Evolutionary conservation across 1,139 yeast species (phyloP).

Genomic region (Spencermartinsiella ligniputridi): DNA sequence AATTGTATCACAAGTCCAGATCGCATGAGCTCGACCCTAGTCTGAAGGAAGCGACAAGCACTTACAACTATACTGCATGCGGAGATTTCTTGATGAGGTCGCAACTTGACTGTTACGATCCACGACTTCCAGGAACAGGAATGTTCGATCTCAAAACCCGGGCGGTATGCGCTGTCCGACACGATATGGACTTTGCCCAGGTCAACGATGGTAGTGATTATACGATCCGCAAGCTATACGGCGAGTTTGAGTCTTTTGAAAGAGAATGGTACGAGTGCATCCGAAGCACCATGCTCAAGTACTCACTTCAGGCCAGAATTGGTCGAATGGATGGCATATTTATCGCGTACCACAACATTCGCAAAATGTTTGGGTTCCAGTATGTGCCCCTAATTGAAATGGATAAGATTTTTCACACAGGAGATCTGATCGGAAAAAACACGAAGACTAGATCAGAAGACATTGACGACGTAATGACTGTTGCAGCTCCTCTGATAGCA

Average conservation of each 20-base stretch:
- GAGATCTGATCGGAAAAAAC: conserved; percentile 20
- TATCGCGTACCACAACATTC: conserved; percentile 83
- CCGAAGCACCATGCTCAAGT: conserved; percentile 73
- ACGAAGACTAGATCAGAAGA: conserved; percentile 6
- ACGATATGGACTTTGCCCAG: conserved; percentile 66
- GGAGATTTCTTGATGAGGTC: conserved; percentile 79
- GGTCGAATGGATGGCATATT: conserved; percentile 98
- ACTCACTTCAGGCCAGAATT: conserved; percentile 84
- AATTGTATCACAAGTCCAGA: conserved; percentile 27
- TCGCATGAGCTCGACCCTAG: conserved; percentile 9
- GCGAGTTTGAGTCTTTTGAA: conserved; percentile 71
- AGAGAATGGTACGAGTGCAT: conserved; percentile 74
- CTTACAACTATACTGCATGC: conserved; percentile 68
- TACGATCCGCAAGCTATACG: conserved; percentile 56
- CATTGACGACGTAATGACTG: conserved; percentile 21
- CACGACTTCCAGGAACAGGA: conserved; percentile 81
- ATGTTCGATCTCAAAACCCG: conserved; percentile 89
- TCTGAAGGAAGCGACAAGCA: conserved; percentile 6
- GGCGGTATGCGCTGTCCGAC: conserved; percentile 82
- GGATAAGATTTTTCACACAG: conserved; percentile 55
- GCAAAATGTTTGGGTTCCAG: conserved; percentile 82
- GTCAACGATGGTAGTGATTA: conserved; percentile 56
- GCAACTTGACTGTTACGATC: conserved; percentile 81
- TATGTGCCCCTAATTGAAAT: conserved; percentile 72
- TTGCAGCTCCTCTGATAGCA: conserved; percentile 51